Base-by-base conservation (phyloP, 108 stramenopile genomes). In the Schizochytrium sp. region DNA sequence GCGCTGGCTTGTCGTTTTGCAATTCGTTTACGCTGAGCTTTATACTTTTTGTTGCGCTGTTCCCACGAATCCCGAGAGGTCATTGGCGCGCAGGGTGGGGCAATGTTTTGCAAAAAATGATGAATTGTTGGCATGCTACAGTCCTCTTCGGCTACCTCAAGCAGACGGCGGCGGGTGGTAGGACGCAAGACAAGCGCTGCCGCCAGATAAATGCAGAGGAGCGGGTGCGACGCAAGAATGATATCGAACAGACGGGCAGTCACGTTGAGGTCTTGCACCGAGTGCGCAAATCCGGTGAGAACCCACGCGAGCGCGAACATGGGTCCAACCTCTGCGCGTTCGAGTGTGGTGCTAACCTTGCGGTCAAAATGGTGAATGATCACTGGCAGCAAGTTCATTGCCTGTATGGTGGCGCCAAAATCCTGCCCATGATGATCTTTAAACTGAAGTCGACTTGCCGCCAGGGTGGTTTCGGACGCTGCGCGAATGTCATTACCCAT, bases 241-340 rank as follows among this genome's bases (percentile, higher is more conserved):
- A 90, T 88, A 43, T 90, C 90, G 28, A 72, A 90, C 25, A 90
- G 87, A 23, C 90, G 44, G 16, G 89, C 44, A 25, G 89, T 88
- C 4, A 60, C 71, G 63, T 87, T 19, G 63, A 90, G 19, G 58
- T 90, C 90, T n/a, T 87, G 29, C 51, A 91, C 89, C 53, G 90
- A 90, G 90, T 91, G 91, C 43, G 91, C 45, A 48, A 91, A 91
- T 72, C 91, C 90, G 5, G 91, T 91, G 44, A 91, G 71, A 18
- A 91, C 89, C 91, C 91, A 91, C 87, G 91, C 72, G 63, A 89
- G n/a, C 47, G 44, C 4, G 0, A 72, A 72, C 88, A 89, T 10
- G 21, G 18, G 87, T 5, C 57, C 83, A 29, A 90, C 90, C 89
- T 91, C 90, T 23, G 90, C 60, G 41, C 14, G 29, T 16, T 72